phyloP scores from a whole-genome alignment of 768 basidiomycete genomes.

The Rhizopogon salebrosus region DNA sequence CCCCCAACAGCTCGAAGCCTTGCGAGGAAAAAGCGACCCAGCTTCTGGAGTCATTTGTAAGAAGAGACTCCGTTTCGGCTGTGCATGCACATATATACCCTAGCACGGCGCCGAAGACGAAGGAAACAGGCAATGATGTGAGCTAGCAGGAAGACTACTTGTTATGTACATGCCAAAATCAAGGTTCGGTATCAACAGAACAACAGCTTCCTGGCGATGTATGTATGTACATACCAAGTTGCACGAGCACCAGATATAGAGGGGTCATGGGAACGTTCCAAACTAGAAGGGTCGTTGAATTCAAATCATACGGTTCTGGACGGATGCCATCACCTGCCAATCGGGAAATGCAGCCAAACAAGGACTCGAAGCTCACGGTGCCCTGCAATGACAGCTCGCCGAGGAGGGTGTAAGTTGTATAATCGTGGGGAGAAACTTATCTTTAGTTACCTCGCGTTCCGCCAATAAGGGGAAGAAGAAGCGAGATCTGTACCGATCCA shows the following conservation, averaged over 20 bases:
- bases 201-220: background rate
- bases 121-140: background rate
- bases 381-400: slow-evolving; percentile 2
- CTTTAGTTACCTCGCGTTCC: background rate
- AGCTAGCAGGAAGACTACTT: background rate
- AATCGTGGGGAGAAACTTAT: slow-evolving; percentile 1
- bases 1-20: background rate
- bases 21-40: background rate
- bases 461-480: slow-evolving; percentile 1
- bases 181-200: background rate
- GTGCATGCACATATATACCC: background rate
- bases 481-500: slow-evolving; percentile 1
- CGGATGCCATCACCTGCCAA: background rate
- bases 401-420: slow-evolving; percentile 1
- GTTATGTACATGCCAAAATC: background rate
- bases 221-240: background rate
- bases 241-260: background rate
- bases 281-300: background rate
- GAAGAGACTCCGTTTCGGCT: background rate
- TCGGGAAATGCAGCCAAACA: background rate
- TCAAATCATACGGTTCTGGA: background rate
- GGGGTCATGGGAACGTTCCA: background rate
- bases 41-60: background rate
- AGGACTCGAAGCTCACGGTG: background rate
- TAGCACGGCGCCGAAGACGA: background rate